These are phyloP conservation scores for Raddia guianensis DNA, from an alignment of 176 grass and related monocot genomes.

Conservation along the genomic window DNA sequence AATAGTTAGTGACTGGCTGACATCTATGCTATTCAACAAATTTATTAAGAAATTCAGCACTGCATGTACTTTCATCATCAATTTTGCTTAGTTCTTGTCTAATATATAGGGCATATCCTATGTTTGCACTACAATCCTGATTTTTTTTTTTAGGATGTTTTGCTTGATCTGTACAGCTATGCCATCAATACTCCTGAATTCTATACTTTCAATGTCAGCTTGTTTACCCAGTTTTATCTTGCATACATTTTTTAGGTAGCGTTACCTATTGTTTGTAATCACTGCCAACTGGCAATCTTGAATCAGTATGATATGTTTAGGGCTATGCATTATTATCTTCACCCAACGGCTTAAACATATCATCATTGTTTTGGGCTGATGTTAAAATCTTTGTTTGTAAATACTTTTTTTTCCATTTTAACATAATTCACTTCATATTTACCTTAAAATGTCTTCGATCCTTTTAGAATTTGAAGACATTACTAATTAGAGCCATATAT, in stretches of 20 bases:
- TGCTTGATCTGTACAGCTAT: background rate
- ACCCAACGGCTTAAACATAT: background rate
- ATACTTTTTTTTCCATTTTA: background rate
- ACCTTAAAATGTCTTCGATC: slow-evolving; percentile 2
- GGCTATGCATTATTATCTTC: background rate
- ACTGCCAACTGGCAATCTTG: background rate
- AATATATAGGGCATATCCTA: background rate
- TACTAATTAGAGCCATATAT: background rate
- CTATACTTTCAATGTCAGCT: background rate
- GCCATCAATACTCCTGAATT: background rate
- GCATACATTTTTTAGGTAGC: background rate
- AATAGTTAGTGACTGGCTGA: background rate
- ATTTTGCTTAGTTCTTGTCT: background rate
- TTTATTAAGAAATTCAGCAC: slow-evolving; percentile 3
- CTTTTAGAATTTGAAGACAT: background rate
- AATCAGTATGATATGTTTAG: background rate
- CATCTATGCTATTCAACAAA: background rate
- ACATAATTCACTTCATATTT: slow-evolving; percentile 12
- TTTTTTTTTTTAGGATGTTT: background rate
- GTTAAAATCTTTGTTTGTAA: background rate
- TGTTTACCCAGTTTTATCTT: background rate
- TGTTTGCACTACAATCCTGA: background rate
- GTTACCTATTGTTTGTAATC: background rate
- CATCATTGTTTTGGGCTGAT: background rate
- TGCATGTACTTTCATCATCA: slow-evolving; percentile 3